Evolutionary conservation across 1,284 basidiomycete genomes (phyloP).

Genomic region (Neotropicomus parvogracilis): DNA sequence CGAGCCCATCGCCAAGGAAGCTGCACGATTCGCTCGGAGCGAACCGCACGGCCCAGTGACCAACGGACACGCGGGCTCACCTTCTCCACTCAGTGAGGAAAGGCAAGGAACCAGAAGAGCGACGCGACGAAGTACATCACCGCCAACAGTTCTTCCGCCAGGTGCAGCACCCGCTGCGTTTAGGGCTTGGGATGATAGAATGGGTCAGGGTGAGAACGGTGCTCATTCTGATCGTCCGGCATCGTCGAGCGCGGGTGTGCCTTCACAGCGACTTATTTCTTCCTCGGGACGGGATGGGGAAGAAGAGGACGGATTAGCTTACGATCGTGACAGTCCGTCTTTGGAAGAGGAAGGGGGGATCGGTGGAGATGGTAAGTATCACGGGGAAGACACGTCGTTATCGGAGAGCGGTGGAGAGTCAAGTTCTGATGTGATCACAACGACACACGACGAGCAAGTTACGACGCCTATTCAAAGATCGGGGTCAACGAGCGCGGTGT

Average conservation of each 20-base stretch:
- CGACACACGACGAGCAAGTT: slow-evolving; percentile 3
- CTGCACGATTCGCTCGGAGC: slow-evolving; percentile 9
- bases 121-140: slow-evolving; percentile 29
- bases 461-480: slow-evolving; percentile 10
- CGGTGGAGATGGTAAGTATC: slow-evolving; percentile 14
- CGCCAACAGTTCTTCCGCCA: slow-evolving; percentile 32
- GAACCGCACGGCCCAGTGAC: slow-evolving; percentile 21
- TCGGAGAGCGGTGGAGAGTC: slow-evolving; percentile 12
- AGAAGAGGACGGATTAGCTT: slow-evolving; percentile 26
- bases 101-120: slow-evolving; percentile 25
- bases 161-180: slow-evolving; percentile 36
- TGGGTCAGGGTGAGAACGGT: slow-evolving; percentile 28
- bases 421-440: not conserved
- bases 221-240: slow-evolving; percentile 37
- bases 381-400: slow-evolving; percentile 13
- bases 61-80: slow-evolving; percentile 16
- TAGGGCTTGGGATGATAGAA: slow-evolving; percentile 32
- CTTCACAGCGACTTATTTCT: slow-evolving; percentile 36
- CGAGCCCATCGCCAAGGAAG: slow-evolving; percentile 14
- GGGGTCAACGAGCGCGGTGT: slow-evolving; percentile 9
- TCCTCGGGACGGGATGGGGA: slow-evolving; percentile 35
- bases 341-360: slow-evolving; percentile 9
- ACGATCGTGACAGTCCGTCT: slow-evolving; percentile 21
- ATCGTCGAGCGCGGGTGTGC: slow-evolving; percentile 32
- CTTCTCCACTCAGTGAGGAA: slow-evolving; percentile 13